Percentiles rank a stretch among this genome's conserved stretches.
phyloP scores from a whole-genome alignment of 1,284 basidiomycete genomes.

The Tilletia caries region DNA sequence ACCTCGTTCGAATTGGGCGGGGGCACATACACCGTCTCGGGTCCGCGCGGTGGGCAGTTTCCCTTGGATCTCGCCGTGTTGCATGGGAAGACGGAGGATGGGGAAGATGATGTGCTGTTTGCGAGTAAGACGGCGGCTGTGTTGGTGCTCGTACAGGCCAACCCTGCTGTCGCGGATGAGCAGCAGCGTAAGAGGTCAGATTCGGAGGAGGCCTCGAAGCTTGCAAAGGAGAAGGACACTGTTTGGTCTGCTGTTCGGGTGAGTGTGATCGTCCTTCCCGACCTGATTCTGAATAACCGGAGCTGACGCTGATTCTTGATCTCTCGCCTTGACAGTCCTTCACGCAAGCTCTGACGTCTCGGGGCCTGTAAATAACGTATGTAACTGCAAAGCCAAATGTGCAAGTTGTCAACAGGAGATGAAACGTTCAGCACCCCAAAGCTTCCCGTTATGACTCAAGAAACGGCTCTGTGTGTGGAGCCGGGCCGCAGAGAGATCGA shows the following conservation, averaged over 20 bases:
- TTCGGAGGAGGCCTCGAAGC: neutral
- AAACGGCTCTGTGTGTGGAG: too few species aligned
- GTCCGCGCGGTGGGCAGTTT: conserved; percentile 1
- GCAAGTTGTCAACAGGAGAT: too few species aligned
- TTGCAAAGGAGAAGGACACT: neutral
- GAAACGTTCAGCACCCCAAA: too few species aligned
- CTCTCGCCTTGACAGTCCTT: neutral
- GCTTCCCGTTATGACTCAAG: too few species aligned
- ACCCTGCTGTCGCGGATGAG: neutral
- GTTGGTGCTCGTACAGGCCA: neutral
- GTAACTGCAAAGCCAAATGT: neutral
- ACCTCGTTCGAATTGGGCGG: neutral
- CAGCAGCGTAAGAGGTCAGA: neutral
- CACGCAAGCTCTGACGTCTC: conserved; percentile 3
- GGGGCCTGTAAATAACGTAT: neutral
- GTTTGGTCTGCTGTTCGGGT: neutral
- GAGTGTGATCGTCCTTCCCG: neutral
- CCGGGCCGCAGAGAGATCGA: too few species aligned
- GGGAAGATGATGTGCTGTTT: neutral
- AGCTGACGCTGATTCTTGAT: too few species aligned
- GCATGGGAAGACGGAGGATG: neutral
- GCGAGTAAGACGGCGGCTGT: neutral
- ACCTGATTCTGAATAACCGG: too few species aligned
- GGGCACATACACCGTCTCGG: neutral
- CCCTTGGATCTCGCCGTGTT: neutral